These are phyloP conservation scores for Rhizopus microsporus DNA, from an alignment of 371 early-diverging fungal species.

Conservation along the genomic window DNA sequence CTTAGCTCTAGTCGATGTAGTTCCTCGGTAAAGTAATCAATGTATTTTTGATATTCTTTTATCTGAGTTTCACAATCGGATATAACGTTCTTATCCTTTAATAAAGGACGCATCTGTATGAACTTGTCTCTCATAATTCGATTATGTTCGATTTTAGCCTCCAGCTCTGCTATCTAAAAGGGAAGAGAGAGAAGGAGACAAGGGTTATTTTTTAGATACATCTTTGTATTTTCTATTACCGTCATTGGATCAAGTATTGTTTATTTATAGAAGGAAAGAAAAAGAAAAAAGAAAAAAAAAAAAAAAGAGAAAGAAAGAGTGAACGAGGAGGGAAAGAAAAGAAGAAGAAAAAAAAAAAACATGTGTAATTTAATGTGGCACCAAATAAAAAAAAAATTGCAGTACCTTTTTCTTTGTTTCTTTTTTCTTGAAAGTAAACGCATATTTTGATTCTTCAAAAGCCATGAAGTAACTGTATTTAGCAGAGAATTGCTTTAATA, in stretches of 20 bases:
- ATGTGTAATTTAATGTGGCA: conserved; percentile 20
- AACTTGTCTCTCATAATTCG: conserved; percentile 70
- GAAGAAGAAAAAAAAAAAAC: conserved; percentile 11
- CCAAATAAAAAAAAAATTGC: conserved; percentile 6
- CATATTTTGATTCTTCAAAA: conserved; percentile 60
- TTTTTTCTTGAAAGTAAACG: conserved; percentile 16
- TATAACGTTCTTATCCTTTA: conserved; percentile 68
- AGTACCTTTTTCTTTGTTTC: conserved; percentile 1
- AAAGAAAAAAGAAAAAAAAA: background rate
- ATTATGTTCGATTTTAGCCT: conserved; percentile 64
- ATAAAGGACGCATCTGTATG: conserved; percentile 64
- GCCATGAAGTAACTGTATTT: conserved; percentile 87
- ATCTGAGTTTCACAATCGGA: conserved; percentile 81
- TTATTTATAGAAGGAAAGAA: conserved; percentile 4
- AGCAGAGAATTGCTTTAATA: conserved; percentile 82
- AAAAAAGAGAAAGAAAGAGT: conserved; percentile 5
- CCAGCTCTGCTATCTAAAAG: conserved; percentile 51
- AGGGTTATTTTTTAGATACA: background rate
- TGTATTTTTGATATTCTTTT: conserved; percentile 76
- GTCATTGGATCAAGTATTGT: conserved; percentile 8
- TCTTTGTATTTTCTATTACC: conserved; percentile 13
- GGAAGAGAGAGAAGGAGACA: background rate
- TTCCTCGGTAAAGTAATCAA: conserved; percentile 80
- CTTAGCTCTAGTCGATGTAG: conserved; percentile 60
- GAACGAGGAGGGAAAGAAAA: conserved; percentile 5